These are phyloP conservation scores for Curvularia eragrostidis DNA, from an alignment of 2,329 filamentous ascomycete genomes.

Conservation along the genomic window DNA sequence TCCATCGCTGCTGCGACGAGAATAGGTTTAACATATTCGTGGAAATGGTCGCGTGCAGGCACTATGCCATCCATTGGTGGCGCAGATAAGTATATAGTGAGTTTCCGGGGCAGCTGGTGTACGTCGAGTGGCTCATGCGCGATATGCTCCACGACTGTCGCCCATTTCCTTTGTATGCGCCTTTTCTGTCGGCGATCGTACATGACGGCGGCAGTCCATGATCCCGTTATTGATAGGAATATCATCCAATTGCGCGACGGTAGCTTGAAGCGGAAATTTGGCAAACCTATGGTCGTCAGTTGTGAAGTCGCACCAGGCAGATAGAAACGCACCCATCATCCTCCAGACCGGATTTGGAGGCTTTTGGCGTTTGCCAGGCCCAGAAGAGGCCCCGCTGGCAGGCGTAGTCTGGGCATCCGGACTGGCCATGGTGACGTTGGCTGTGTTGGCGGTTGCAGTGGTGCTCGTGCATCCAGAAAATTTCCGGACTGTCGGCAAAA, in stretches of 20 bases:
- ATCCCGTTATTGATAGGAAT: conserved; percentile 80
- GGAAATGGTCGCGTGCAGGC: conserved; percentile 89
- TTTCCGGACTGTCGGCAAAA: conserved; percentile 28
- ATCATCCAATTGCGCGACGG: conserved; percentile 98
- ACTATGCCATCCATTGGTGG: conserved; percentile 87
- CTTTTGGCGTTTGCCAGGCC: conserved; percentile 36
- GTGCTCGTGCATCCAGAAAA: conserved; percentile 31
- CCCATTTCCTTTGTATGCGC: conserved; percentile 85
- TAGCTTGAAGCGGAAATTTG: conserved; percentile 80
- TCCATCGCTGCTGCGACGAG: conserved; percentile 88
- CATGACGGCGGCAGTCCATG: conserved; percentile 79
- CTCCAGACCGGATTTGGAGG: conserved; percentile 49
- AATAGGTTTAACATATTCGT: conserved; percentile 93
- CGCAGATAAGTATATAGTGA: conserved; percentile 84
- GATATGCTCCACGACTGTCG: conserved; percentile 81
- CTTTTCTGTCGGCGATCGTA: conserved; percentile 95
- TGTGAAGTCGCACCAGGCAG: conserved; percentile 6
- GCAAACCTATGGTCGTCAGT: conserved; percentile 67
- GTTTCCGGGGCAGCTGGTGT: conserved; percentile 77
- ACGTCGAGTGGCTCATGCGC: conserved; percentile 76
- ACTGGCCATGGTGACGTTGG: conserved; percentile 41
- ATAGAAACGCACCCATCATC: conserved; percentile 47
- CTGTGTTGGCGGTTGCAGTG: conserved; percentile 17
- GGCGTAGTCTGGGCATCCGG: conserved; percentile 38
- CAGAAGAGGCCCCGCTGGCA: conserved; percentile 29